These are phyloP conservation scores for Warburgia ugandensis DNA, from an alignment of 164 flowering plant species.

Conservation along the genomic window DNA sequence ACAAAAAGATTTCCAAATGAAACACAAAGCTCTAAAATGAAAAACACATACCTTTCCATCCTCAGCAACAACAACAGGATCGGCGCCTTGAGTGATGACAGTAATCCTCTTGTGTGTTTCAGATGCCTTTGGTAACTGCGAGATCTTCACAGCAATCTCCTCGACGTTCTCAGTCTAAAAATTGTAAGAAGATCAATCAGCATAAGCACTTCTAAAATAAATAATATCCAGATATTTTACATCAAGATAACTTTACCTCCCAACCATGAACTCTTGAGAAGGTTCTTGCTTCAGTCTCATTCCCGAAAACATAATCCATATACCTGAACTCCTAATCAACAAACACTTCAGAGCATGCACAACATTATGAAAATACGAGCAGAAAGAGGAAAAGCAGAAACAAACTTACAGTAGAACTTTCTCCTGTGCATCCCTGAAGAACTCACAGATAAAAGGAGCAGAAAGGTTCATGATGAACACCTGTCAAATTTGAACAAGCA, in stretches of 20 bases:
- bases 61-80: slow-evolving; percentile 91
- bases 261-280: slow-evolving; percentile 86
- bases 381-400: slow-evolving; percentile 1
- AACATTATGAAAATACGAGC: not conserved
- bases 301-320: slow-evolving; percentile 83
- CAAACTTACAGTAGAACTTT: slow-evolving; percentile 76
- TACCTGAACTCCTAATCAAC: slow-evolving; percentile 42
- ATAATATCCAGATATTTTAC: not conserved
- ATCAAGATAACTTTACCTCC: slow-evolving; percentile 51
- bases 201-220: not conserved
- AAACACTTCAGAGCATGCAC: not conserved
- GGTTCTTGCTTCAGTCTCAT: slow-evolving; percentile 91
- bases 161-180: slow-evolving; percentile 77
- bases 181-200: slow-evolving; percentile 4
- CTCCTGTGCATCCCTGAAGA: slow-evolving; percentile 84
- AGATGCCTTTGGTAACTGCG: slow-evolving; percentile 76
- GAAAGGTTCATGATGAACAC: slow-evolving; percentile 83
- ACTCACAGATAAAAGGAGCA: slow-evolving; percentile 92
- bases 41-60: slow-evolving; percentile 68
- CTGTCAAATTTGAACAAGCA: no score
- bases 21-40: no score
- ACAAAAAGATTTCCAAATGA: no score
- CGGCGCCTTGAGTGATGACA: slow-evolving; percentile 95
- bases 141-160: slow-evolving; percentile 85
- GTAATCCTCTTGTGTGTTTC: slow-evolving; percentile 76